Evolutionary conservation across 2,329 filamentous ascomycete genomes (phyloP), one percentile per base, ranked within the genome.

Genomic region (Diaporthe ilicicola): DNA sequence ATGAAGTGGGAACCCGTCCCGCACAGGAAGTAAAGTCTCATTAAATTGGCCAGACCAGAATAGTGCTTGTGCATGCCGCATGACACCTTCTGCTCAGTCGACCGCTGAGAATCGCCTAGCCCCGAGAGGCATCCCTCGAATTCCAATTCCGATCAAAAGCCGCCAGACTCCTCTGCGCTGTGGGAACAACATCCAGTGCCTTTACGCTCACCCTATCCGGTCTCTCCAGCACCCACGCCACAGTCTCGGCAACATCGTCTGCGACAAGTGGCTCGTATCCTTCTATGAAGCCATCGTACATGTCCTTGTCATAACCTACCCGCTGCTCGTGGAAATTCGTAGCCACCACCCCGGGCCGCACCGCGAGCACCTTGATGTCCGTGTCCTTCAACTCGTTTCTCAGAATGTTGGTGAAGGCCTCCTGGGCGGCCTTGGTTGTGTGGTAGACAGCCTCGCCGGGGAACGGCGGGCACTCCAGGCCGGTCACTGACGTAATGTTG

Each of bases 311-410:
- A 12, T 62, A 34, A 4, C 42, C 42, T 24, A 62, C 42, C 42
- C 59, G 48, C 59, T 62, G 59, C 42, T 62, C 42, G 59, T 62
- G 42, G 12, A 62, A 48, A 19, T 62, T 62, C 3, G 59, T 62
- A 34, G 42, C 42, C 19, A 62, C 59, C 27, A 62, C 42, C 1
- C 59, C 59, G 2, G 59, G 42, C 19, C 59, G 27, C 59, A 62
- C 59, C 9, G 59, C 59, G 39, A 62, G 59, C 24, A 62, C 59
- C 42, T 62, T 62, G 42, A 62, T 48, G 27, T 62, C 59, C 27
- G 59, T 62, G 0, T 34, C 59, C 19, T 62, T 62, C 3, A 62
- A 27, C 27, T 62, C 42, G 4, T 62, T 62, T 13, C 59, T 62
- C 42, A 62, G n/a, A 3, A 62, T 48, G 13, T 62, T 62, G 3